These are phyloP conservation scores for Suillus decipiens DNA, from an alignment of 768 basidiomycete species.

Conservation along the genomic window DNA sequence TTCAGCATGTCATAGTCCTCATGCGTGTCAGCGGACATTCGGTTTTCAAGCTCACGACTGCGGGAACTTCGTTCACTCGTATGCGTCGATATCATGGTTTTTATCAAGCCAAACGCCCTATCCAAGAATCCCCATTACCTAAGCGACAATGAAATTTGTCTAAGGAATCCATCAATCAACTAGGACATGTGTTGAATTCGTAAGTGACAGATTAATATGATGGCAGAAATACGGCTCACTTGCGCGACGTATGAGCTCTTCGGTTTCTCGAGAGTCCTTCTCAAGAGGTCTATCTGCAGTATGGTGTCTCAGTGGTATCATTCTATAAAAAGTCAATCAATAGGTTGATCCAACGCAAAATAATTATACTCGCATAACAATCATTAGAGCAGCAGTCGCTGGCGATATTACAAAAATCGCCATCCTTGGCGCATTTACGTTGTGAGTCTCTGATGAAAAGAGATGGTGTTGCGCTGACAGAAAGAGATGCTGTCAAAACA, in stretches of 20 bases:
- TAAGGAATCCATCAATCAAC: background rate
- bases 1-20: too few relatives aligned
- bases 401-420: background rate
- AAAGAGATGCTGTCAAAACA: background rate
- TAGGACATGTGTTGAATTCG: background rate
- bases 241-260: background rate
- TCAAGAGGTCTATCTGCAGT: background rate
- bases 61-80: background rate
- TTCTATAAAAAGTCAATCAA: background rate
- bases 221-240: background rate
- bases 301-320: background rate
- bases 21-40: too few relatives aligned
- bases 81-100: background rate
- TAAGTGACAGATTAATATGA: background rate
- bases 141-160: background rate
- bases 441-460: background rate
- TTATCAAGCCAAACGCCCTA: background rate
- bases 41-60: too few relatives aligned
- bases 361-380: background rate
- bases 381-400: background rate
- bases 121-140: background rate
- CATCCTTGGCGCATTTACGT: background rate
- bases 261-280: background rate
- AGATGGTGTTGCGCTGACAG: background rate
- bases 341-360: background rate